Base-by-base conservation (phyloP, 495 filamentous ascomycete species). In the Podospora pseudocomata region DNA sequence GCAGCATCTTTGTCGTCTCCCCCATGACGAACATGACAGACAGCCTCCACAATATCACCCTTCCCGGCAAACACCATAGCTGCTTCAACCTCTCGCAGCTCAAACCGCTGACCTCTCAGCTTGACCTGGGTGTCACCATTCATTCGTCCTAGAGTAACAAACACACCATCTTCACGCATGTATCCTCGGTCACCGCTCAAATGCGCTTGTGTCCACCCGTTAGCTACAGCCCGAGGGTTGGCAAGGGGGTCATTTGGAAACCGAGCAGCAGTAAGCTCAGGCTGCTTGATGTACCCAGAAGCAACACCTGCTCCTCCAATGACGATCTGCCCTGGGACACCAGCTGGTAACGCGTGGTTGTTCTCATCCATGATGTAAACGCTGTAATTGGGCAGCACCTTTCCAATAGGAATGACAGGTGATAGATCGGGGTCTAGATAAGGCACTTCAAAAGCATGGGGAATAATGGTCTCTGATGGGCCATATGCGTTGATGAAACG, bases 111-210 rank as follows among this genome's bases (percentile, higher is more conserved):
- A 30, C 83, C 83, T 1, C 79, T 72, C 13, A 85, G 65, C 62
- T 85, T 84, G 44, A 83, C 67, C 64, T 83, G 82, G 15, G 76
- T 80, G 64, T 83, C 82, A 44, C 79, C 81, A 2, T 73, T 73
- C 4, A 75, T 79, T 16, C 82, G 76, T 0, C 81, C 79, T 5
- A 78, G n/a, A 6, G 77, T 67, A 13, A 77, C 60, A 11, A 84
- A 62, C 1, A 71, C 63, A n/a, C 82, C 80, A 68, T 81, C 74
- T 2, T 54, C 20, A 0, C 27, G 49, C 15, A 78, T 65, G 55
- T 57, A 64, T 16, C 71, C 73, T 61, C 67, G 20, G 63, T 75
- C 67, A 19, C 73, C 69, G 54, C 72, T 72, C 30, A 75, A 67
- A 71, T 71, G 69, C 23, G 68, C 26, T 2, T 54, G 65, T 4